phyloP scores from a whole-genome alignment of 257 asterid species.

The Thymus quinquecostatus region DNA sequence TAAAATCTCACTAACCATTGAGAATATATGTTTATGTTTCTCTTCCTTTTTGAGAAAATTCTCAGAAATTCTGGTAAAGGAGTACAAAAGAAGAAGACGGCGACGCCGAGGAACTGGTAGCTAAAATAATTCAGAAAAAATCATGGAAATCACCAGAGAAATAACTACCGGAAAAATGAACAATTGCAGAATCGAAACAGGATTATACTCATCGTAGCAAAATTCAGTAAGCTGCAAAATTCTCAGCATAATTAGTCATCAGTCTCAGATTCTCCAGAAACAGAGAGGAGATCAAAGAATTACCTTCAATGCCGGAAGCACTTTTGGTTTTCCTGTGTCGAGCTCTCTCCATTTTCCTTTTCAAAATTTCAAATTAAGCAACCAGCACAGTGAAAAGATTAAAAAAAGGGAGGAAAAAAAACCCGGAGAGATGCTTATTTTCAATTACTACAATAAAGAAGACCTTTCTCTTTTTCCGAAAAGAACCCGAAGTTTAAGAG shows the following conservation, averaged over 20 bases:
- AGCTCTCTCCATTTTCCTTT: slow-evolving; percentile 69
- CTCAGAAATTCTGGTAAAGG: background rate
- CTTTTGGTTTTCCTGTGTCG: slow-evolving; percentile 84
- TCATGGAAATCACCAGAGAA: slow-evolving; percentile 3
- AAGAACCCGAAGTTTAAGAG: slow-evolving; percentile 35
- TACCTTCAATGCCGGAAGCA: slow-evolving; percentile 76
- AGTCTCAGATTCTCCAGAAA: background rate
- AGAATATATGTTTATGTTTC: background rate
- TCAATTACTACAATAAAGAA: slow-evolving; percentile 25
- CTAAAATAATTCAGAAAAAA: background rate
- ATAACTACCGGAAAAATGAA: background rate
- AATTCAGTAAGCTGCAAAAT: slow-evolving; percentile 12
- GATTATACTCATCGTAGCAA: background rate
- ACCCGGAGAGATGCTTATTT: background rate
- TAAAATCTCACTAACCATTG: background rate
- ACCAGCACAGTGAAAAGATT: slow-evolving; percentile 34
- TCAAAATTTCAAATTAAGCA: slow-evolving; percentile 44
- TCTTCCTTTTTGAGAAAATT: slow-evolving; percentile 3
- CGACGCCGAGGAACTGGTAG: background rate
- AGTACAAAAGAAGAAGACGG: background rate
- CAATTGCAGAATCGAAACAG: background rate
- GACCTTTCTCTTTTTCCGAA: slow-evolving; percentile 32
- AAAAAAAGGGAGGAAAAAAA: background rate
- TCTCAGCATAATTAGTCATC: background rate
- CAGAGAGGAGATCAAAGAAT: slow-evolving; percentile 4